A percentile compares a stretch with the other conserved stretches of the same genome.
phyloP scores from a whole-genome alignment of 1,284 basidiomycete genomes.

The Filobasidium uniguttulatum region DNA sequence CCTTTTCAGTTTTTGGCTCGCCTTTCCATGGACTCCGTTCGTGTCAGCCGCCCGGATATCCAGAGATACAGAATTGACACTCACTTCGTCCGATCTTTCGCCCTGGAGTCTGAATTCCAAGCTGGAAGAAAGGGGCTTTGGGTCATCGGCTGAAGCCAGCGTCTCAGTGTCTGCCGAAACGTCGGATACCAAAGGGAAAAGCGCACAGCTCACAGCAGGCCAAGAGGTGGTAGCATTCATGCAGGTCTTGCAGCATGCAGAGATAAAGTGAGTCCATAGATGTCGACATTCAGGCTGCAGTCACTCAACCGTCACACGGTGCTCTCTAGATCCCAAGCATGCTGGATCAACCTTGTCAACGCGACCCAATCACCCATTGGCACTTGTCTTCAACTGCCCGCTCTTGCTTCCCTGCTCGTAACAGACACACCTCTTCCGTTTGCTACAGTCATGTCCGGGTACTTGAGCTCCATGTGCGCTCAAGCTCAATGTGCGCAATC shows the following conservation, averaged over 20 bases:
- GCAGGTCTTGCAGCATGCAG: not conserved
- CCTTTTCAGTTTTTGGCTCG: not conserved
- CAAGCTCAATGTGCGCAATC: constrained; percentile 4
- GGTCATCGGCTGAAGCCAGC: not conserved
- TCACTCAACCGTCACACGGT: not conserved
- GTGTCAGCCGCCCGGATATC: not conserved
- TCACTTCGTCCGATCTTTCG: too few species aligned
- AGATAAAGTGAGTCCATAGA: not conserved
- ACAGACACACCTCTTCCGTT: constrained; percentile 3
- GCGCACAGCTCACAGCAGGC: not conserved
- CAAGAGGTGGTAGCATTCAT: not conserved
- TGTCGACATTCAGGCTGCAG: not conserved
- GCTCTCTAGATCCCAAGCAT: not conserved
- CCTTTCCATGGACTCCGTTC: not conserved
- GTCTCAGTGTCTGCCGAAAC: not conserved
- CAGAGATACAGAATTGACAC: not conserved
- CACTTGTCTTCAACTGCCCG: constrained; percentile 7
- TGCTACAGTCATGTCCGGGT: constrained; percentile 5
- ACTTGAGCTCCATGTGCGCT: constrained; percentile 8
- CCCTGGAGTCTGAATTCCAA: not conserved
- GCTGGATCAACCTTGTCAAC: constrained; percentile 15
- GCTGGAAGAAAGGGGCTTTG: not conserved
- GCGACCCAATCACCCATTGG: constrained; percentile 11
- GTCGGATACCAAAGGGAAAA: not conserved
- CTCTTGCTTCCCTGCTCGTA: constrained; percentile 8